Evolutionary conservation across 805 yeast species (phyloP), one percentile per base, ranked within the genome.

Genomic region (Yarrowia sp.): DNA sequence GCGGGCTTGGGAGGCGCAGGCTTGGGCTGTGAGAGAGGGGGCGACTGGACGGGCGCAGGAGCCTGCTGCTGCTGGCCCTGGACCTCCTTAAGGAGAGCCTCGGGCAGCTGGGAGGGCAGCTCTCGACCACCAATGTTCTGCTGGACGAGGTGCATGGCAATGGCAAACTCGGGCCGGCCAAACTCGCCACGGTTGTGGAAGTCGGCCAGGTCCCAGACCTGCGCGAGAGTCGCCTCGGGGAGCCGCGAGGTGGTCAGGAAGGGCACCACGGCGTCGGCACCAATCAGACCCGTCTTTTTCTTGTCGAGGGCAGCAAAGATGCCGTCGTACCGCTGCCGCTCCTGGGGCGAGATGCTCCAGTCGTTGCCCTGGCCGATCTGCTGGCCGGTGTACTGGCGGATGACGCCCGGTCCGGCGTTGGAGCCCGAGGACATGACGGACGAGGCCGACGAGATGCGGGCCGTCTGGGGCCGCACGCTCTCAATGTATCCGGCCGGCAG

Each of bases 131-230:
- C 81, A 63, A 92, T 78, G 69, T 83, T 87, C 73, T 87, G 88
- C 74, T 91, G 96, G 8, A 94, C 94, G 66, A 94, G 81, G 71
- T 86, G 93, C 90, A 94, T 87, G 16, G 98, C 97, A 70, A 94
- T 86, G 2, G 96, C 85, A 73, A 94, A 94, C 72, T 94, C 99
- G 66, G 83, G 79, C 68, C 81, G 84, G 53, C 89, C 80, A 70
- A 94, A 90, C 41, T 81, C 81, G 24, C 97, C 97, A 44, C 88
- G 84, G 73, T 90, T 90, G 67, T 89, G 87, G 65, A 90, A 81
- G 72, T 94, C 97, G 9, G 98, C 84, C 67, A 94, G 79, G 74
- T 94, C 99, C 99, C 99, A 94, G 42, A 93, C 85, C 25, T 84
- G 76, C 1, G 98, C 99, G 65, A 94, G 80, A 19, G 84, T 85